phyloP scores from a whole-genome alignment of 2,329 filamentous ascomycete genomes.

The Fusarium verrucosum region DNA sequence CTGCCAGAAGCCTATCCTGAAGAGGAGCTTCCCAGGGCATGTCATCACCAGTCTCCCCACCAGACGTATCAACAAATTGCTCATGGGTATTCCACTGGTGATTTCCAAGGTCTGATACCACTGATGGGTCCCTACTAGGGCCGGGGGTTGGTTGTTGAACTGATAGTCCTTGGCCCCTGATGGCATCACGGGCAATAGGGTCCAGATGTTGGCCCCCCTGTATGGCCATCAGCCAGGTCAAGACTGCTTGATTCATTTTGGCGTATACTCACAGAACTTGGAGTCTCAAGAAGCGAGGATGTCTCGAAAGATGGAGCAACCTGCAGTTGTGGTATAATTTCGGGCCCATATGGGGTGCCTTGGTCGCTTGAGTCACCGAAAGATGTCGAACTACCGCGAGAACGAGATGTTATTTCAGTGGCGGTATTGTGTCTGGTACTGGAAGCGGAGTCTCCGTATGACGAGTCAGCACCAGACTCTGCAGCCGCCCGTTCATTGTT shows the following conservation, averaged over 20 bases:
- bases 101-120: background rate
- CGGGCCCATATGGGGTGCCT: background rate
- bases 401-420: background rate
- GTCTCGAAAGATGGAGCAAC: background rate
- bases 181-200: background rate
- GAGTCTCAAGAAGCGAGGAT: background rate
- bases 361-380: background rate
- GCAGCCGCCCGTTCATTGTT: background rate
- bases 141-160: background rate
- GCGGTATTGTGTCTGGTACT: background rate
- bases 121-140: background rate
- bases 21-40: background rate
- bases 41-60: background rate
- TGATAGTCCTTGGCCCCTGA: background rate
- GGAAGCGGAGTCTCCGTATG: background rate
- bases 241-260: background rate
- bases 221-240: background rate
- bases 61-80: background rate
- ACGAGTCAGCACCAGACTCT: background rate
- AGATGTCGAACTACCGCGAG: background rate
- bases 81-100: background rate
- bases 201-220: background rate
- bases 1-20: conserved; percentile 1
- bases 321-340: background rate
- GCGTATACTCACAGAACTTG: background rate